phyloP scores from a whole-genome alignment of 2,329 filamentous ascomycete genomes.

The Talaromyces pinophilus region DNA sequence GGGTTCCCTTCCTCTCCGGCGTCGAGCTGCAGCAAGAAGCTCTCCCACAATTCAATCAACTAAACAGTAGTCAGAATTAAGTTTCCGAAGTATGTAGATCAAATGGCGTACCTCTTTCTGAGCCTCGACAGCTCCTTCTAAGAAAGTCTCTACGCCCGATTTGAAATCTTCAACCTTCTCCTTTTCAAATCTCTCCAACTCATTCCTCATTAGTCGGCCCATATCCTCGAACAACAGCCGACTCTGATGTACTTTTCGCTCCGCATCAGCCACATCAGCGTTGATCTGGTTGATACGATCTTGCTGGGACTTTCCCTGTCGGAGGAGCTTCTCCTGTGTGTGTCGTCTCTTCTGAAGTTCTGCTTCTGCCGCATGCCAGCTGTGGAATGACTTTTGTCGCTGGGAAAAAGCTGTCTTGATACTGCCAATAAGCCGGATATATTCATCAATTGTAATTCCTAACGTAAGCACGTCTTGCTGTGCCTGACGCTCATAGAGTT shows the following conservation, averaged over 20 bases:
- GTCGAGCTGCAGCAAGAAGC: constrained; percentile 93
- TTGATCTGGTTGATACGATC: constrained; percentile 89
- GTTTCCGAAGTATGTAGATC: constrained; percentile 5
- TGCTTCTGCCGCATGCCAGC: constrained; percentile 87
- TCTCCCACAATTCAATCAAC: constrained; percentile 93
- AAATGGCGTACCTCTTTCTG: constrained; percentile 82
- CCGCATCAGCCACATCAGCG: constrained; percentile 91
- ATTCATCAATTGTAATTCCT: constrained; percentile 97
- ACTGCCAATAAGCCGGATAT: constrained; percentile 91
- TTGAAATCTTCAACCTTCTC: constrained; percentile 99
- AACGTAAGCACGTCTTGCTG: constrained; percentile 96
- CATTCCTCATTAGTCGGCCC: constrained; percentile 85
- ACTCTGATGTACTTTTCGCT: constrained; percentile 88
- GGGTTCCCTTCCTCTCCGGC: constrained; percentile 77
- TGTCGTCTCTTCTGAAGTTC: constrained; percentile 87
- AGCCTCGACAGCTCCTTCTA: constrained; percentile 95
- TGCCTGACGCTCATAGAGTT: constrained; percentile 94
- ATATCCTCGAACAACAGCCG: constrained; percentile 93
- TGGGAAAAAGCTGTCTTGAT: constrained; percentile 92
- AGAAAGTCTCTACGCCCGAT: constrained; percentile 93
- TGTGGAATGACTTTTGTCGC: constrained; percentile 92
- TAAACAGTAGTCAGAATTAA: constrained; percentile 52
- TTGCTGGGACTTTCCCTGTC: constrained; percentile 93
- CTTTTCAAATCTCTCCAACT: constrained; percentile 89
- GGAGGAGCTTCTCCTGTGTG: constrained; percentile 89